Evolutionary conservation across 352 stramenopile genomes (phyloP).

Genomic region (Peronospora destructor): DNA sequence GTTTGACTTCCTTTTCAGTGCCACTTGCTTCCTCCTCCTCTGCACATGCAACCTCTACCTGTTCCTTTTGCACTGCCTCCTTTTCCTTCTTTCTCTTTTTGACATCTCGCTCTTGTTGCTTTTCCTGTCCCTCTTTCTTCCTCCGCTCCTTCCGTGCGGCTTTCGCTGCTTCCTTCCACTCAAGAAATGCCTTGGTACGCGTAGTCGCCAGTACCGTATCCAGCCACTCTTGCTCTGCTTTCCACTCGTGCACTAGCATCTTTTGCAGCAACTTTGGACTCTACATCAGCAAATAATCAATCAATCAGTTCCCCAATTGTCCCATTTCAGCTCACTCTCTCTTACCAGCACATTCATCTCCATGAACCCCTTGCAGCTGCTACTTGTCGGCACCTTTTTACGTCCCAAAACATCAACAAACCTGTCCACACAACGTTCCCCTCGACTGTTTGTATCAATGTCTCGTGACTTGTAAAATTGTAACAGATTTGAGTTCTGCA

Average conservation of each 20-base stretch:
- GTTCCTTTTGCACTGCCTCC: conserved; percentile 10
- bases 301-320: not conserved
- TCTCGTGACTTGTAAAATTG: conserved; percentile 32
- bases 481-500: conserved; percentile 43
- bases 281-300: conserved; percentile 13
- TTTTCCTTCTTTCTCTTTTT: conserved; percentile 38
- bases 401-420: conserved; percentile 69
- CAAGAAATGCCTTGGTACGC: conserved; percentile 51
- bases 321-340: conserved; percentile 4
- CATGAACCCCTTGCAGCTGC: conserved; percentile 55
- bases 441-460: conserved; percentile 55
- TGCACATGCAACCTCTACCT: not conserved
- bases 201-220: conserved; percentile 39
- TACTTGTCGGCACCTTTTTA: conserved; percentile 30
- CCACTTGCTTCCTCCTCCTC: not conserved
- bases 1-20: not conserved
- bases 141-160: conserved; percentile 44
- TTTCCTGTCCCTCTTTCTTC: conserved; percentile 53
- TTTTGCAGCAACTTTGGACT: conserved; percentile 52
- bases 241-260: conserved; percentile 65
- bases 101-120: conserved; percentile 30
- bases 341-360: conserved; percentile 78
- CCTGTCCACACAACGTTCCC: conserved; percentile 56
- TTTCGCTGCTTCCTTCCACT: conserved; percentile 65
- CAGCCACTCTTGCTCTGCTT: conserved; percentile 50